Evolutionary conservation across 352 stramenopile species (phyloP), one percentile per base, ranked within the genome.

Genomic region (Phytophthora europaea): DNA sequence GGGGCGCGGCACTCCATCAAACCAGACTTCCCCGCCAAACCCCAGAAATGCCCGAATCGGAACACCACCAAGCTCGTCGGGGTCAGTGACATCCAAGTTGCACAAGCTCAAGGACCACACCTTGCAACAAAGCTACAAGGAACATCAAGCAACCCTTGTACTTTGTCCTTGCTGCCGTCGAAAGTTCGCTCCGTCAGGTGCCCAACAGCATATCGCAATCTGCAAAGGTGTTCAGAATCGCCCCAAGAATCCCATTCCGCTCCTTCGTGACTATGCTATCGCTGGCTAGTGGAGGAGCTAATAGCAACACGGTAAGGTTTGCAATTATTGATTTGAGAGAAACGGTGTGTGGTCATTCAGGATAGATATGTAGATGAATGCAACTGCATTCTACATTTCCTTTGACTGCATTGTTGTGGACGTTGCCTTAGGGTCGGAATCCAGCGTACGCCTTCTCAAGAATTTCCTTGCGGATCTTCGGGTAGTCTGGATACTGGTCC

Each of bases 401-500:
- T 43, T 43, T 61, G 52, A 70, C 53, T 76, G 26, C 48, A 18
- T 33, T 59, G 48, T 53, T 40, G 34, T 67, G 28, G 9, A 15
- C 23, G 31, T 59, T 34, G 8, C 20, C 6, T 90, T 77, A 98
- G 34, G 94, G 89, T 20, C 96, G 82, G 38, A 99, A 94, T n/a
- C 80, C 84, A 6, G 78, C 82, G 68, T 95, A 93, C 9, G 96
- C 95, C 69, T 98, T 98, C 51, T 97, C 91, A 22, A 99, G 82
- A 63, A 99, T 98, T 54, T 99, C 96, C 64, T 97, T 97, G 26
- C 88, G 82, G 65, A 99, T 99, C 80, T 97, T 97, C 8, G 94
- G 95, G 76, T 99, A 99, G 66, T 98, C 93, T 13, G 96, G 96
- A 76, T 98, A 99, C 67, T 92, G 84, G 63, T 94, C 83, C 31